A percentile compares a stretch with the other conserved stretches of the same genome.
Evolutionary conservation across 441 rosid species (phyloP).

Genomic region (Melianthus villosus): DNA sequence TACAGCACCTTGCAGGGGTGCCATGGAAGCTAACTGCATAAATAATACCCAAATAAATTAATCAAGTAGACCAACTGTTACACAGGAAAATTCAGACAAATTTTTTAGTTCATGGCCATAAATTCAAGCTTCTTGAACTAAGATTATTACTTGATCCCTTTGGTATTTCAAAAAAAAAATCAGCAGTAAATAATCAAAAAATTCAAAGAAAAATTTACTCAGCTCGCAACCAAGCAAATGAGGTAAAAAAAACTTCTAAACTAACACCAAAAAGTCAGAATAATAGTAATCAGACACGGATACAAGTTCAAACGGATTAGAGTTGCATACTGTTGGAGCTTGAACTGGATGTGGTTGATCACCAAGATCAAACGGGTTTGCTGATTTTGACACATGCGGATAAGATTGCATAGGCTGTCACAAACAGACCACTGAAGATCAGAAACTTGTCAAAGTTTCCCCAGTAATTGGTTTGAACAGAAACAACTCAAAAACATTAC

Average conservation of each 20-base stretch:
- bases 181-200: too few species aligned
- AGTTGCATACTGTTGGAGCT: slow-evolving; percentile 46
- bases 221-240: too few species aligned
- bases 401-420: slow-evolving; percentile 43
- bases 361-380: slow-evolving; percentile 70
- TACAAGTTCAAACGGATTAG: neutral
- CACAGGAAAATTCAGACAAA: neutral
- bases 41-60: neutral
- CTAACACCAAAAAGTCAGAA: neutral
- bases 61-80: neutral
- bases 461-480: too few species aligned
- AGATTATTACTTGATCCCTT: neutral
- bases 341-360: slow-evolving; percentile 30
- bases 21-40: slow-evolving; percentile 66
- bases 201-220: too few species aligned
- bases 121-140: neutral
- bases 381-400: slow-evolving; percentile 34
- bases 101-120: neutral
- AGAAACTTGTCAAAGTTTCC: slow-evolving; percentile 7
- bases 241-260: neutral
- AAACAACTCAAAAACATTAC: slow-evolving; percentile 2
- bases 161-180: too few species aligned
- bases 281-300: neutral
- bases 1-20: slow-evolving; percentile 45
- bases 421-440: slow-evolving; percentile 3